phyloP scores from a whole-genome alignment of 106 monocot species.

The Iris macrosiphon region DNA sequence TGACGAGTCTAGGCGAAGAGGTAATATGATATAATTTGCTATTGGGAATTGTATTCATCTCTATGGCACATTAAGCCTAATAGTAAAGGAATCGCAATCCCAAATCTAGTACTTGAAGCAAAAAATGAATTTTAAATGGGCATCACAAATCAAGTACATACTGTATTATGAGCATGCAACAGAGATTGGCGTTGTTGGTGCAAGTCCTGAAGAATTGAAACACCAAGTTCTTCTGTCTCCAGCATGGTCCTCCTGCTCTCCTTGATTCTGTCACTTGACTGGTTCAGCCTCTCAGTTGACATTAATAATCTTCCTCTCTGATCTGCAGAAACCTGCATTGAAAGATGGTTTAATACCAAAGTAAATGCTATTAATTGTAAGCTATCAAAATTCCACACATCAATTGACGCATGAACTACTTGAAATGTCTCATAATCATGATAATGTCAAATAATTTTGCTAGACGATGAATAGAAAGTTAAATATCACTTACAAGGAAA shows the following conservation, averaged over 20 bases:
- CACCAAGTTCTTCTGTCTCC: conserved; percentile 88
- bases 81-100: no score
- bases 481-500: no score
- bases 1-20: no score
- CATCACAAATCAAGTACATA: no score
- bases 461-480: not conserved
- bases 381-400: not conserved
- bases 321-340: conserved; percentile 53
- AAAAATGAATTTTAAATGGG: no score
- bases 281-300: conserved; percentile 77
- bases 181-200: conserved; percentile 92
- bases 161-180: conserved; percentile 77
- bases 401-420: no score
- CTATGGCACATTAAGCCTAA: no score
- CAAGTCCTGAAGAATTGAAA: conserved; percentile 82
- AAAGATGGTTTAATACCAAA: not conserved
- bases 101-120: no score
- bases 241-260: conserved; percentile 73
- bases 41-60: no score
- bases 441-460: not conserved
- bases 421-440: no score
- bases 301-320: conserved; percentile 72
- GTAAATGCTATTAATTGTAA: not conserved
- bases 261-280: conserved; percentile 75
- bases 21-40: no score